Evolutionary conservation across 2,329 filamentous ascomycete species (phyloP).

Genomic region (Aureobasidium musti): DNA sequence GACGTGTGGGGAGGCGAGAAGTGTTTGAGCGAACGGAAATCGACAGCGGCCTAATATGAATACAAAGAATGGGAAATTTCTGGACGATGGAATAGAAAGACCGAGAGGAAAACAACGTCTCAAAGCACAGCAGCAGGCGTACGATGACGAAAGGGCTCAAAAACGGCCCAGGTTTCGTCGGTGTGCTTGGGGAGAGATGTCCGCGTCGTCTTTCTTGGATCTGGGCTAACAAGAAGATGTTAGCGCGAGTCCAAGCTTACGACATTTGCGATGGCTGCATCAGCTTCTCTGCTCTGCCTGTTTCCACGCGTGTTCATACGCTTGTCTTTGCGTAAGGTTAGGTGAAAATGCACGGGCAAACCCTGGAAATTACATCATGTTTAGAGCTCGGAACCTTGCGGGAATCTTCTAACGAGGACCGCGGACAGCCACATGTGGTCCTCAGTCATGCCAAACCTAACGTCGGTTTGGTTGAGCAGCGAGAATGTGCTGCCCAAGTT

Average conservation of each 20-base stretch:
- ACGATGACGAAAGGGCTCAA: slow-evolving; percentile 15
- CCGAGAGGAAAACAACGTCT: slow-evolving; percentile 12
- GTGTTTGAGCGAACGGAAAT: not conserved
- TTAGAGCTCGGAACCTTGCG: not conserved
- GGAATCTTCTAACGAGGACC: slow-evolving; percentile 6
- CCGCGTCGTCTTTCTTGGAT: not conserved
- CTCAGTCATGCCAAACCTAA: slow-evolving; percentile 14
- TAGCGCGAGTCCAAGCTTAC: slow-evolving; percentile 20
- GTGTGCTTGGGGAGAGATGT: slow-evolving; percentile 11
- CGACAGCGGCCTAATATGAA: slow-evolving; percentile 15
- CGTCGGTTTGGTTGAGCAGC: not conserved
- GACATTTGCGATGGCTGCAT: slow-evolving; percentile 9
- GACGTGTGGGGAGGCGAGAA: slow-evolving; percentile 12
- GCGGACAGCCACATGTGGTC: slow-evolving; percentile 10
- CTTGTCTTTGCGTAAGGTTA: slow-evolving; percentile 5
- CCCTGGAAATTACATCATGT: slow-evolving; percentile 8
- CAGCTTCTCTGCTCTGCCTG: not conserved
- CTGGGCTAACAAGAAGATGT: not conserved
- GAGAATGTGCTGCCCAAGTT: not conserved
- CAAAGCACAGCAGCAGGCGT: slow-evolving; percentile 1
- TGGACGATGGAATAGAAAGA: not conserved
- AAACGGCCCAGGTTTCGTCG: slow-evolving; percentile 17
- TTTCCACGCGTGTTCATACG: slow-evolving; percentile 4
- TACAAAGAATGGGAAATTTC: not conserved
- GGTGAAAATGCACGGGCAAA: not conserved